A percentile compares a stretch with the other conserved stretches of the same genome.
phyloP scores from a whole-genome alignment of 2,329 filamentous ascomycete species.

The Dothiorella sarmentorum region DNA sequence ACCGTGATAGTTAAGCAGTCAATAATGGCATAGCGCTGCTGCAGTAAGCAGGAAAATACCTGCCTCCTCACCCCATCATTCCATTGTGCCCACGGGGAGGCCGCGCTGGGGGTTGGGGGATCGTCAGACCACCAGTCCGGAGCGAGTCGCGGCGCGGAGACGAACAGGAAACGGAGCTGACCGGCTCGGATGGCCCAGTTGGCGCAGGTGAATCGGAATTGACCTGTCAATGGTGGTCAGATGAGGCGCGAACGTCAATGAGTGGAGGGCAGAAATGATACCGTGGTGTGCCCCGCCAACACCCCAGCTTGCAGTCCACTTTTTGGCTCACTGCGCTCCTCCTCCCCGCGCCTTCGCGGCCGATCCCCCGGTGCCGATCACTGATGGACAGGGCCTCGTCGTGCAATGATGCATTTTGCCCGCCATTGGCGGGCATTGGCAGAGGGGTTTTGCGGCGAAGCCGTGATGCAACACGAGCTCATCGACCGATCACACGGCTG shows the following conservation, averaged over 20 bases:
- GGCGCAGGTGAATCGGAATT: background rate
- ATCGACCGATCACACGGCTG: conserved; percentile 4
- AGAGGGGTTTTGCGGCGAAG: conserved; percentile 1
- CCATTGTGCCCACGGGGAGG: conserved; percentile 7
- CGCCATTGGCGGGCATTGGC: background rate
- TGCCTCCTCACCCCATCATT: conserved; percentile 6
- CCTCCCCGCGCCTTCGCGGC: background rate
- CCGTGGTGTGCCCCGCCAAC: background rate
- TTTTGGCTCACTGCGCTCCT: background rate
- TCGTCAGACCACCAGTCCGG: conserved; percentile 7
- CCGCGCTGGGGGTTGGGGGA: background rate
- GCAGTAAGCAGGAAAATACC: background rate
- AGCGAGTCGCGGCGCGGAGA: background rate
- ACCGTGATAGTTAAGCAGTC: background rate
- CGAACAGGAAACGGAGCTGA: background rate
- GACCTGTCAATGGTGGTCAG: background rate
- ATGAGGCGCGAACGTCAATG: background rate
- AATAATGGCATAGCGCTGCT: conserved; percentile 4
- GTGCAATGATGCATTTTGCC: background rate
- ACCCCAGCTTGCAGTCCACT: background rate
- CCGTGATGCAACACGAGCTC: conserved; percentile 9
- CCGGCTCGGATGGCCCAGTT: background rate
- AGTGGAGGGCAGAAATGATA: background rate
- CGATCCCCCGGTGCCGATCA: conserved; percentile 5
- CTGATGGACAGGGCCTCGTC: background rate